Base-by-base conservation (phyloP, 371 early-diverging fungal species). In the Funneliformis caledonium region DNA sequence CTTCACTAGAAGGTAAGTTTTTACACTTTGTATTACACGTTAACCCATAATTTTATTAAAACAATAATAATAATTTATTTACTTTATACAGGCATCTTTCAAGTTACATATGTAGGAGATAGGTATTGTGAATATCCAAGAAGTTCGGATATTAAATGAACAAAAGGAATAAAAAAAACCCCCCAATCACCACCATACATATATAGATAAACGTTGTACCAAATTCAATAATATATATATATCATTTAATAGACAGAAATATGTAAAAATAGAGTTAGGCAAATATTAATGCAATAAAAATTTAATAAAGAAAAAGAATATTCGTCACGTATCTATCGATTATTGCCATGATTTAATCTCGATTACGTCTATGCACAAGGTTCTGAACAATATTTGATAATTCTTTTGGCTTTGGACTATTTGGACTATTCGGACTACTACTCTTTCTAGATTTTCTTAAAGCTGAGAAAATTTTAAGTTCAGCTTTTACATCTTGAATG, bases 1-100 rank as follows among this genome's bases (percentile, higher is more conserved):
- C 88, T 19, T 86, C 88, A 37, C 84, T 83, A 33, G 87, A 88
- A 81, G 89, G 89, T 81, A 82, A 86, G 19, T 2, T 65, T 47
- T 48, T 8, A 3, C 6, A 33, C 22, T 52, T 56, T 56, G 10
- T 22, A 59, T 12, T n/a, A 48, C 50, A 50, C 33, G 16, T 16
- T 22, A 43, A 67, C 16, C 52, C 42, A 7, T 22, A 48, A n/a
- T 43, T 62, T 60, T 75, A 19, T 14, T 61, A 11, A 56, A 10
- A 45, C 4, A 8, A 3, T 11, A 22, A 48, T 72, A 7, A 48
- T 48, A 50, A 37, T 12, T n/a, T 31, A 42, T 2, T 37, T 42
- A 14, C 11, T 37, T 14, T 42, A 31, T 31, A 26, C 56, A 79
- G 79, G 79, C n/a, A 26, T 79, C 31, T 79, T 79, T 26, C 79